Percentiles rank a stretch among this genome's conserved stretches.
Conservation (phyloP, 2,329 filamentous ascomycete genomes). For the Cladosporium sphaerospermum region DNA sequence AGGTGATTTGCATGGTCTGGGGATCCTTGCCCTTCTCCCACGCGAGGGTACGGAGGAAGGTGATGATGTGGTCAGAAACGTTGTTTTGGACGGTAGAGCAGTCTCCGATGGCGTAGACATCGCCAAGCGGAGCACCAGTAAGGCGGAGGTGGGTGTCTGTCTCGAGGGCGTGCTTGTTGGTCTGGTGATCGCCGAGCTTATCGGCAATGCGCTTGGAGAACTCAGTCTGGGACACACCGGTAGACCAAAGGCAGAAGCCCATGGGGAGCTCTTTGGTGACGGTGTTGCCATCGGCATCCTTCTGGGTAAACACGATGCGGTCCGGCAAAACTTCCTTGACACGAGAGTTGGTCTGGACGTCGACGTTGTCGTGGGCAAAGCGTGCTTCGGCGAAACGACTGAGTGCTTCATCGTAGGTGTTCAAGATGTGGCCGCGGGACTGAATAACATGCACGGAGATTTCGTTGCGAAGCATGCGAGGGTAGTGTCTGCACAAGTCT, state of each 20-base stretch:
- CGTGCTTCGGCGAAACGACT: constrained; percentile 87
- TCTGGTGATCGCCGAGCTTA: constrained; percentile 68
- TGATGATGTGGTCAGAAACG: constrained; percentile 81
- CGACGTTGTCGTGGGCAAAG: constrained; percentile 84
- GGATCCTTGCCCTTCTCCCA: constrained; percentile 91
- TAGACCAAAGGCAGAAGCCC: constrained; percentile 97
- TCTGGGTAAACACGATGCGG: constrained; percentile 83
- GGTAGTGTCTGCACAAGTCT: constrained; percentile 77
- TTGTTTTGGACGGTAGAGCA: constrained; percentile 98
- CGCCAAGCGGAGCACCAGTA: constrained; percentile 80
- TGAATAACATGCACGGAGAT: constrained; percentile 98
- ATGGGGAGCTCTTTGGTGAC: constrained; percentile 91
- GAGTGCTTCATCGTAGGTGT: constrained; percentile 94
- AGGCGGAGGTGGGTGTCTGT: constrained; percentile 90
- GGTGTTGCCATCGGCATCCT: constrained; percentile 62
- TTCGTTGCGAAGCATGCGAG: constrained; percentile 86
- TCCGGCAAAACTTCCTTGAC: constrained; percentile 83
- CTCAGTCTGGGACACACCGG: constrained; percentile 79
- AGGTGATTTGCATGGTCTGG: constrained; percentile 77
- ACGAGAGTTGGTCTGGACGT: constrained; percentile 85
- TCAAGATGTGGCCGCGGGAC: constrained; percentile 87
- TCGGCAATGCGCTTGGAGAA: constrained; percentile 70
- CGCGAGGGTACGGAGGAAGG: constrained; percentile 80
- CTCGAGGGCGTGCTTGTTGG: constrained; percentile 84
- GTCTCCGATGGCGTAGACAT: constrained; percentile 95